Evolutionary conservation across 2,329 filamentous ascomycete species (phyloP), one percentile per base, ranked within the genome.

Genomic region (Penicillium thymicola): DNA sequence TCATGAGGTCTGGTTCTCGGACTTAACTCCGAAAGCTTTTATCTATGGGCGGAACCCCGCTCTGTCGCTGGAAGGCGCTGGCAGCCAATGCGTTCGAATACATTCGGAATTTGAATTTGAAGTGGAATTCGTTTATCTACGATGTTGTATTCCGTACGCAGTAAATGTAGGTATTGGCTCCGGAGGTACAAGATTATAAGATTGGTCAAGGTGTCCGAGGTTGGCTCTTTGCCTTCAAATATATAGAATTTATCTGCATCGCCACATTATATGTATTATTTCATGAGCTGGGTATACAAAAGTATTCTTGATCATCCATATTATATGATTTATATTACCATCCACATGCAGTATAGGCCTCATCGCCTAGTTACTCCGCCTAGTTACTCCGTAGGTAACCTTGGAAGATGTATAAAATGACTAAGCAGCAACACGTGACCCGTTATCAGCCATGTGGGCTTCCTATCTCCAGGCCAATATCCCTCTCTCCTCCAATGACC

Each of bases 31-130:
- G 34, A 53, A 21, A 53, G n/a, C 23, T 30, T 61, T 63, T 65
- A 65, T 64, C 60, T 59, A 46, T 50, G 54, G 27, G 3, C 11
- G 41, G 25, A 38, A 28, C 52, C 52, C 60, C 55, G 42, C 60
- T 42, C 45, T 65, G 61, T 64, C 38, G 53, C 55, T 58, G 60
- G 63, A 64, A 65, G 63, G 62, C 59, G 61, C 45, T 51, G 42
- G 27, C 9, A 34, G 42, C 32, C 44, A 23, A 25, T 23, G 30
- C n/a, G n/a, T 28, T 44, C 21, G 42, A 21, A 41, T 41, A 6
- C 13, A 14, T 32, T 21, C 3, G 11, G 11, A 16, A 46, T 7
- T 21, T 7, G 14, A 4, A 10, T n/a, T 27, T n/a, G 14, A 10
- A 27, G 10, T 43, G 9, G 13, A 36, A 25, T 18, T 41, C 36